These are phyloP conservation scores for Wickerhamiella musiphila DNA, from an alignment of 805 yeast genomes.

Conservation along the genomic window DNA sequence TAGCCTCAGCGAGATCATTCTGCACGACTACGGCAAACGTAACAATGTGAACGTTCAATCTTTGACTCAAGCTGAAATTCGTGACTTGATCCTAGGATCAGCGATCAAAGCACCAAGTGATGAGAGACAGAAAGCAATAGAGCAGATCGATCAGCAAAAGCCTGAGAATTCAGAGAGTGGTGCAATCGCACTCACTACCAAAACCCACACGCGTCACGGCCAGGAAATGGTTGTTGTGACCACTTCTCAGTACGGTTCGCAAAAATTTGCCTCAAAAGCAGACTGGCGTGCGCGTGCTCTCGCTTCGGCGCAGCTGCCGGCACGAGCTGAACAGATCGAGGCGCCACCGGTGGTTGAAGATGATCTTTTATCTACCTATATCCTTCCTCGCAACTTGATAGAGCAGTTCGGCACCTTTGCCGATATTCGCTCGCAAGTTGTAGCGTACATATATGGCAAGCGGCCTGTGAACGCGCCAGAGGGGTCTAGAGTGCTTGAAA, in stretches of 20 bases:
- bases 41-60: constrained; percentile 74
- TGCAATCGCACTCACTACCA: constrained; percentile 61
- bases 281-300: constrained; percentile 88
- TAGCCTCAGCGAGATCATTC: constrained; percentile 70
- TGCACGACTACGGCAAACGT: constrained; percentile 69
- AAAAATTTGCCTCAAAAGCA: constrained; percentile 61
- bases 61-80: constrained; percentile 79
- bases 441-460: constrained; percentile 72
- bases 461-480: constrained; percentile 43
- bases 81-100: constrained; percentile 89
- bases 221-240: constrained; percentile 92
- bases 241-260: constrained; percentile 74
- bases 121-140: constrained; percentile 53
- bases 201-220: constrained; percentile 82
- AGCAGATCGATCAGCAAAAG: constrained; percentile 29
- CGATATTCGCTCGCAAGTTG: constrained; percentile 68
- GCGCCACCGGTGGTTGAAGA: constrained; percentile 39
- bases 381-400: constrained; percentile 68
- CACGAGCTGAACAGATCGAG: constrained; percentile 60
- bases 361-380: constrained; percentile 45
- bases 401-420: constrained; percentile 63
- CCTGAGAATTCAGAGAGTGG: constrained; percentile 27
- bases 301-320: constrained; percentile 51
- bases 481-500: constrained; percentile 44
- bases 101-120: constrained; percentile 81